Evolutionary conservation across 164 flowering plant genomes (phyloP).

Genomic region (Malania oleifera): DNA sequence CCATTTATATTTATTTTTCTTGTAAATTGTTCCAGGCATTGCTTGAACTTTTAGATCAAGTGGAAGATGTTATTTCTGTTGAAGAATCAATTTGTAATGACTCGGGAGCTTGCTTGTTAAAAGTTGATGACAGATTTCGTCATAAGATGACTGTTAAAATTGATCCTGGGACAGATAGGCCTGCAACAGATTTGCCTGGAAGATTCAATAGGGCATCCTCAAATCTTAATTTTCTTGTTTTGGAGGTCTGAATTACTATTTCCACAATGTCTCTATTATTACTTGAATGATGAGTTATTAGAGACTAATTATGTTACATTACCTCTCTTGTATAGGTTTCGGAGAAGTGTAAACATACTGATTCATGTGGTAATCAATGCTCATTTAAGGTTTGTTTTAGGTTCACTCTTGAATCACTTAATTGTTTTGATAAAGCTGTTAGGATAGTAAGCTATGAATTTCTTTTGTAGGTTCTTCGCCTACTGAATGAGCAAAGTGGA

Average conservation of each 20-base stretch:
- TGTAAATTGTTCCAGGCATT: slow-evolving; percentile 45
- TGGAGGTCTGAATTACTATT: slow-evolving; percentile 55
- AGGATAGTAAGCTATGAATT: slow-evolving; percentile 4
- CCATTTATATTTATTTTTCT: neutral
- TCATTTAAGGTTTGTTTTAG: slow-evolving; percentile 48
- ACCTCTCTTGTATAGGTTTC: slow-evolving; percentile 51
- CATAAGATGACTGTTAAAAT: slow-evolving; percentile 11
- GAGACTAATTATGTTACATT: slow-evolving; percentile 12
- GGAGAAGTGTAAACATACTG: slow-evolving; percentile 48
- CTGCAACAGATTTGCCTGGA: slow-evolving; percentile 6
- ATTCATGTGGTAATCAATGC: slow-evolving; percentile 27
- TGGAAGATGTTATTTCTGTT: slow-evolving; percentile 79
- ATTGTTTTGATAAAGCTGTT: neutral
- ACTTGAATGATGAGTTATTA: slow-evolving; percentile 2
- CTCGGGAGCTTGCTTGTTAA: slow-evolving; percentile 9
- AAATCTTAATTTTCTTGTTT: slow-evolving; percentile 56
- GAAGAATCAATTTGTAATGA: slow-evolving; percentile 39
- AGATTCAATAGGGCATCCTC: slow-evolving; percentile 15
- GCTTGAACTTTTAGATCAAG: slow-evolving; percentile 94
- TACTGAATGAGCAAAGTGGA: slow-evolving; percentile 79
- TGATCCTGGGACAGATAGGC: slow-evolving; percentile 16
- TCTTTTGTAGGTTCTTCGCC: slow-evolving; percentile 65
- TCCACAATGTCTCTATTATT: neutral
- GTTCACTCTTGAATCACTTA: neutral
- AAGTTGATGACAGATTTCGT: slow-evolving; percentile 15